Base-by-base conservation (phyloP, 2,329 filamentous ascomycete species). In the Talaromyces funiculosus region DNA sequence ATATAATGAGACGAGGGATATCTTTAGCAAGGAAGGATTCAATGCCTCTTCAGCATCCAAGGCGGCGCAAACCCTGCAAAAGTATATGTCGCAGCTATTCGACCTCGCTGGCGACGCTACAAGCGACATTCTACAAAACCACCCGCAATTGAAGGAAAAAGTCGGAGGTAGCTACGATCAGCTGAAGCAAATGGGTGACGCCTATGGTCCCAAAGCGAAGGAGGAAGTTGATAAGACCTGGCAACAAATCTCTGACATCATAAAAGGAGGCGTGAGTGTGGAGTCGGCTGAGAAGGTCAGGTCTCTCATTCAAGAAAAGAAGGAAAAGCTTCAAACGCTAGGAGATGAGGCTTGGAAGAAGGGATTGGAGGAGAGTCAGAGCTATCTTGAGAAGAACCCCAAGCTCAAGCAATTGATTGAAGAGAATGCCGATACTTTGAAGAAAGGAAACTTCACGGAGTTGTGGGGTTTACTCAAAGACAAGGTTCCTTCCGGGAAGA, bases 211-310 rank as follows among this genome's bases (percentile, higher is more conserved):
- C 20, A 26, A 24, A 29, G 51, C 51, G 16, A 54, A 54, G 24
- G 51, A 54, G 14, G 51, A 40, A 54, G 51, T 54, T 8, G 51
- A 40, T 26, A 38, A 54, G 33, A 54, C 51, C n/a, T 54, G 51
- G 51, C 51, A 29, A 18, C 51, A 54, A 29, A 54, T 40, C 9
- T 54, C 51, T 6, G 33, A 35, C 35, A 54, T 54, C 35, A 54
- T 54, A 5, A 54, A 54, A 8, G 33, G 20, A n/a, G 51, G 51
- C 22, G 35, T 40, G 33, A 54, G 51, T 40, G 33, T 54, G 14
- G 16, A 54, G 16, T 54, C 51, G n/a, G 51, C 51, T 20, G 51
- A 54, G 4, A 35, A 54, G 20, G 26, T 54, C 31, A 54, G 12
- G 33, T 38, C 51, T 54, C 31, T 40, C 29, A 54, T 54, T 22